These are phyloP conservation scores for Tagetes erecta DNA, from an alignment of 129 eudicot genomes.

Conservation along the genomic window DNA sequence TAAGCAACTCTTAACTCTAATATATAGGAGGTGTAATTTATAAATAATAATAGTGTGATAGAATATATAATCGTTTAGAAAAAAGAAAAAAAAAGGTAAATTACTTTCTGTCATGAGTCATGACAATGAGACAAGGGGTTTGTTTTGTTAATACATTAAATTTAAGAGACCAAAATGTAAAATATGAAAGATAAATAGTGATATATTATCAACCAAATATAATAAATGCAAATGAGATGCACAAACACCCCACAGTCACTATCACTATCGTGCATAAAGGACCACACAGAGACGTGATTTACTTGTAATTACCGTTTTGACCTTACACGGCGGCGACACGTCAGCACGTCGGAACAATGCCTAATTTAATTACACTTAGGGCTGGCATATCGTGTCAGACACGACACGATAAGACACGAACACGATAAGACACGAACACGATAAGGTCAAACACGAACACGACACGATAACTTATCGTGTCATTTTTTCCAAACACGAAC, in stretches of 20 bases:
- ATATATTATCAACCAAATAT: constrained; percentile 15
- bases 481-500: too few species aligned
- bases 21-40: too few species aligned
- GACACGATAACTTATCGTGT: too few species aligned
- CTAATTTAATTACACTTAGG: neutral
- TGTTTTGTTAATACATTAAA: neutral
- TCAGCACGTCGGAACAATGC: constrained; percentile 15
- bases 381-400: too few species aligned
- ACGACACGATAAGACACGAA: too few species aligned
- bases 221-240: constrained; percentile 34
- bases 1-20: too few species aligned
- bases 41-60: too few species aligned
- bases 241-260: constrained; percentile 27
- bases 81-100: too few species aligned
- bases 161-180: constrained; percentile 13
- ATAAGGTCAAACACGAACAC: too few species aligned
- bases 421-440: too few species aligned
- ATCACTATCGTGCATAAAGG: constrained; percentile 9
- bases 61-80: too few species aligned
- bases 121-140: neutral
- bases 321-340: constrained; percentile 29
- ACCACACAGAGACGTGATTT: constrained; percentile 27
- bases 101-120: too few species aligned
- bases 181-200: neutral
- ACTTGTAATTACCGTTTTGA: constrained; percentile 24